Percentiles rank a stretch among this genome's conserved stretches.
phyloP scores from a whole-genome alignment of 2,329 filamentous ascomycete species.

The Clathrospora elynae region DNA sequence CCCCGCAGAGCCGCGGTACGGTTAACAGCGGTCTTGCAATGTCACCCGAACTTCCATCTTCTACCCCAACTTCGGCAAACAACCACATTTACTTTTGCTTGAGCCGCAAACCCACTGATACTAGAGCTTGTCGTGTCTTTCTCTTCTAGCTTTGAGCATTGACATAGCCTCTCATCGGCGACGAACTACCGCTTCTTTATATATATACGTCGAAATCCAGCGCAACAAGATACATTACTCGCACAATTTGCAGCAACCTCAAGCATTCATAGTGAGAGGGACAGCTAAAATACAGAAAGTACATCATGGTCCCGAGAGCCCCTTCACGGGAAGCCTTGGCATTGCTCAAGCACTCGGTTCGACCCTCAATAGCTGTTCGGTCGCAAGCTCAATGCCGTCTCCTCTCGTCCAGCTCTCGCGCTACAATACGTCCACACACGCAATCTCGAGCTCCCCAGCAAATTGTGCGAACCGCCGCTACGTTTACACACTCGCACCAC shows the following conservation, averaged over 20 bases:
- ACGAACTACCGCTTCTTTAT: too few species aligned
- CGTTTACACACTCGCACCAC: conserved; percentile 80
- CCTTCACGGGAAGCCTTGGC: conserved; percentile 44
- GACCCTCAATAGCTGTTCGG: conserved; percentile 30
- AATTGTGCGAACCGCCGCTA: conserved; percentile 60
- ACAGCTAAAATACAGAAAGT: too few species aligned
- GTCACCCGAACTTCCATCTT: conserved; percentile 25
- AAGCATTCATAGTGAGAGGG: too few species aligned
- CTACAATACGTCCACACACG: conserved; percentile 22
- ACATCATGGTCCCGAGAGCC: conserved; percentile 40
- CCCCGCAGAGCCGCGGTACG: conserved; percentile 31
- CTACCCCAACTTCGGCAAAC: conserved; percentile 25
- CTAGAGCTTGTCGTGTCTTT: not conserved
- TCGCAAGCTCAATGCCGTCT: conserved; percentile 31
- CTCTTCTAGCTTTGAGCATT: not conserved
- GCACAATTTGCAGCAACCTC: too few species aligned
- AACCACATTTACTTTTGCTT: conserved; percentile 5
- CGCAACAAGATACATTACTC: too few species aligned
- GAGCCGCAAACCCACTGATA: conserved; percentile 4
- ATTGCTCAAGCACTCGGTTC: conserved; percentile 41
- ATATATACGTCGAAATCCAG: too few species aligned
- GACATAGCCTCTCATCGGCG: too few species aligned
- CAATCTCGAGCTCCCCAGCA: conserved; percentile 20
- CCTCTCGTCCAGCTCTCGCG: conserved; percentile 16
- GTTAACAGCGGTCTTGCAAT: conserved; percentile 33